These are phyloP conservation scores for Penicillium alfredii DNA, from an alignment of 495 filamentous ascomycete genomes.

Conservation along the genomic window DNA sequence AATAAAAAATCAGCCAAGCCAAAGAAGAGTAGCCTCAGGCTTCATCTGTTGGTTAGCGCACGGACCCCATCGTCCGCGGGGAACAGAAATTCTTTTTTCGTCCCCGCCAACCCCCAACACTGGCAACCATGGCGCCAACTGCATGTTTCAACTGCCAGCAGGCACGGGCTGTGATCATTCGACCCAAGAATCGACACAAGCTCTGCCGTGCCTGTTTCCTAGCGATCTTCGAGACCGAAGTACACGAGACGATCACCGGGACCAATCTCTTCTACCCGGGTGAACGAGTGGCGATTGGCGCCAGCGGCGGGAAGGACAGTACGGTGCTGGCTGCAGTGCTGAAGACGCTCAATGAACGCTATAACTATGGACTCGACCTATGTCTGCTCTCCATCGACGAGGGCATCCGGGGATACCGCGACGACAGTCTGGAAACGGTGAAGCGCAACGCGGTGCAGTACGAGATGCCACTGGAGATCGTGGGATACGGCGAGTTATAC, in stretches of 20 bases:
- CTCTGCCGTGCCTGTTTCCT: slow-evolving; percentile 90
- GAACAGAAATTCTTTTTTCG: slow-evolving; percentile 22
- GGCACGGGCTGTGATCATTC: slow-evolving; percentile 77
- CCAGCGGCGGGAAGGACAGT: slow-evolving; percentile 95
- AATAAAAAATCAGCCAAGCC: neutral
- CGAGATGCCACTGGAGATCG: slow-evolving; percentile 80
- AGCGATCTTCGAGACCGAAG: slow-evolving; percentile 79
- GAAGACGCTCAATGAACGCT: slow-evolving; percentile 87
- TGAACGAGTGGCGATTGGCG: slow-evolving; percentile 88
- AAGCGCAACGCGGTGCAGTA: slow-evolving; percentile 90
- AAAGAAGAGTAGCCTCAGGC: neutral
- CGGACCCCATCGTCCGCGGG: slow-evolving; percentile 13
- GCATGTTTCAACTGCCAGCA: slow-evolving; percentile 70
- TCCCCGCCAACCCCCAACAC: slow-evolving; percentile 5
- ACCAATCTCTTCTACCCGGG: slow-evolving; percentile 74
- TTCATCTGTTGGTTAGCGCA: slow-evolving; percentile 4
- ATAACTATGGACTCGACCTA: slow-evolving; percentile 80
- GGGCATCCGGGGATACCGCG: slow-evolving; percentile 92
- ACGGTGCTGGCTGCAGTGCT: slow-evolving; percentile 92
- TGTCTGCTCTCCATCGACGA: slow-evolving; percentile 90
- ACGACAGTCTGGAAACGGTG: slow-evolving; percentile 92
- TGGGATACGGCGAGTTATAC: slow-evolving; percentile 91
- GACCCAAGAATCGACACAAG: slow-evolving; percentile 88
- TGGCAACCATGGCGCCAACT: slow-evolving; percentile 47
- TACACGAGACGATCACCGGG: slow-evolving; percentile 82